Percentiles rank a stretch among this genome's conserved stretches.
phyloP scores from a whole-genome alignment of 2,329 filamentous ascomycete species.

The Chrysoporthe puriensis region DNA sequence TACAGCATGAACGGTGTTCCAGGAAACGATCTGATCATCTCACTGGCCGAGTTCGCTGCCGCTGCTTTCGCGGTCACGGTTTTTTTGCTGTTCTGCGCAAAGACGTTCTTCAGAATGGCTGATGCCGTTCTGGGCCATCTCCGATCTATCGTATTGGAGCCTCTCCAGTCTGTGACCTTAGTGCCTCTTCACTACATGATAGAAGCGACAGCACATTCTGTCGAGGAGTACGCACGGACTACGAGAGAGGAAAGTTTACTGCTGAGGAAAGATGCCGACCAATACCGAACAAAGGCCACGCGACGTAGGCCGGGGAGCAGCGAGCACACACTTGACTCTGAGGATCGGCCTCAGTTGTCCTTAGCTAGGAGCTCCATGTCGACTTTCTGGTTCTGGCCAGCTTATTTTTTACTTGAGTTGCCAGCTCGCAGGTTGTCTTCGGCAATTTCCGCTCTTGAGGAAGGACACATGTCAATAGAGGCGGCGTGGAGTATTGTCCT shows the following conservation, averaged over 20 bases:
- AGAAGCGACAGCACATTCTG: background rate
- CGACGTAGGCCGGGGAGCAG: no score
- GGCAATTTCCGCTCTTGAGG: background rate
- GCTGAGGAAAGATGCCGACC: background rate
- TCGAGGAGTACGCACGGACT: background rate
- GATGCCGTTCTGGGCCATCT: background rate
- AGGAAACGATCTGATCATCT: constrained; percentile 22
- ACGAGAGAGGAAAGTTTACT: background rate
- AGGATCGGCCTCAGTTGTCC: background rate
- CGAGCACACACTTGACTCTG: no score
- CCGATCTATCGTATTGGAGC: background rate
- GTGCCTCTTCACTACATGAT: background rate
- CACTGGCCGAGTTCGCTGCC: constrained; percentile 28
- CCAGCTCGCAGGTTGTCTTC: constrained; percentile 7
- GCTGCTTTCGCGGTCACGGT: constrained; percentile 16
- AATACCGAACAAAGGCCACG: no score
- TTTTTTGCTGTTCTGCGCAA: constrained; percentile 2
- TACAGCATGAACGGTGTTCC: constrained; percentile 39
- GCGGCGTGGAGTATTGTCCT: background rate
- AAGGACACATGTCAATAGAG: background rate
- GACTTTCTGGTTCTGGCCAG: constrained; percentile 4
- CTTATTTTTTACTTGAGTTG: constrained; percentile 14
- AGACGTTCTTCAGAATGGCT: background rate
- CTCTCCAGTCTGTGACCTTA: background rate
- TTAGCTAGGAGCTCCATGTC: background rate